These are phyloP conservation scores for Scleroderma bovista DNA, from an alignment of 768 basidiomycete genomes.

Conservation along the genomic window DNA sequence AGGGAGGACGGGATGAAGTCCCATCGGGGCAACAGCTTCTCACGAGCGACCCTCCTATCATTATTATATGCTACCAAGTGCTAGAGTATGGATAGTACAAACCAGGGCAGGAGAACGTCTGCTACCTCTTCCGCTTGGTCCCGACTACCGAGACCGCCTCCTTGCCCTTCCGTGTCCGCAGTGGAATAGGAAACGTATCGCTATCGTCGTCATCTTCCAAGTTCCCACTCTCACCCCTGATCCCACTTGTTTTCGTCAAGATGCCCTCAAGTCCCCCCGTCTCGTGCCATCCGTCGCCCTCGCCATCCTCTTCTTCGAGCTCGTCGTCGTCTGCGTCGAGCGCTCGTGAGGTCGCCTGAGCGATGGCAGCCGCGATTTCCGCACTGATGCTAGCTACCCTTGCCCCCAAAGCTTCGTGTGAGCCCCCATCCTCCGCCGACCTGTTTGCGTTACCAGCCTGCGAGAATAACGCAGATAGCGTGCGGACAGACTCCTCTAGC, in stretches of 20 bases:
- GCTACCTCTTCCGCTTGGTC: constrained; percentile 62
- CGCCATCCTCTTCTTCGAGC: constrained; percentile 32
- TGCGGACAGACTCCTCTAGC: constrained; percentile 67
- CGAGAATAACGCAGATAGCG: constrained; percentile 62
- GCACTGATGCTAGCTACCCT: constrained; percentile 75
- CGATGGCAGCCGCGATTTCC: constrained; percentile 76
- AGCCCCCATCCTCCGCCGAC: constrained; percentile 24
- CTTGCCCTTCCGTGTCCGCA: constrained; percentile 64
- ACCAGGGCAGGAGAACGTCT: neutral
- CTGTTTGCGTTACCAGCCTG: constrained; percentile 39
- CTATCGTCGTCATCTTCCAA: constrained; percentile 66
- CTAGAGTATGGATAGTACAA: constrained; percentile 13
- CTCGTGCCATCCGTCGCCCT: constrained; percentile 40
- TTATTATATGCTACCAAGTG: constrained; percentile 14
- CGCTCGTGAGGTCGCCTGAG: constrained; percentile 61
- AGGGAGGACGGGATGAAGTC: constrained; percentile 7
- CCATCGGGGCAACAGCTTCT: constrained; percentile 9
- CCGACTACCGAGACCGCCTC: constrained; percentile 43
- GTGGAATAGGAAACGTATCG: constrained; percentile 60
- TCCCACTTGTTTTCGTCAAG: constrained; percentile 58
- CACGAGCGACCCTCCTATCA: constrained; percentile 10
- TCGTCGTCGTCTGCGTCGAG: constrained; percentile 53
- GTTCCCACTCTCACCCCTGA: constrained; percentile 42
- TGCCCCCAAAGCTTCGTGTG: constrained; percentile 47
- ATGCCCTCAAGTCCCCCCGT: constrained; percentile 44